Evolutionary conservation across 2,329 filamentous ascomycete species (phyloP).

Genomic region (Trichophaea hybrida): DNA sequence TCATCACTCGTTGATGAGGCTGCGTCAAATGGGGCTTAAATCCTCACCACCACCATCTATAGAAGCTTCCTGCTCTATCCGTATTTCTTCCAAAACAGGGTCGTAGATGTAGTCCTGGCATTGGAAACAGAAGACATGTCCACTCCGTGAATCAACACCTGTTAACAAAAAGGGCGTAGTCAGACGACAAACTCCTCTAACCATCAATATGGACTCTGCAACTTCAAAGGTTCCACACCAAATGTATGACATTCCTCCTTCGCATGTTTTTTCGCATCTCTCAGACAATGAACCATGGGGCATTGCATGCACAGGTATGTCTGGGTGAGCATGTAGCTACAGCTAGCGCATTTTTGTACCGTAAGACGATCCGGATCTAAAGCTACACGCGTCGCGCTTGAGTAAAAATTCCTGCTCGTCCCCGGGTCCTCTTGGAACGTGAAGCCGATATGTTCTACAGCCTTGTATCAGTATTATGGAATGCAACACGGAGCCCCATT

Average conservation of each 20-base stretch:
- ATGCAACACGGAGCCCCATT: neutral
- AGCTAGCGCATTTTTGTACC: constrained; percentile 18
- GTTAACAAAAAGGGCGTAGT: constrained; percentile 5
- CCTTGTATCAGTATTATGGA: neutral
- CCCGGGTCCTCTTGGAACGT: neutral
- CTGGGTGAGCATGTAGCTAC: constrained; percentile 19
- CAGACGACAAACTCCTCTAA: constrained; percentile 2
- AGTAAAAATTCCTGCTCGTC: constrained; percentile 7
- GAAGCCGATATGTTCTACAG: constrained; percentile 16
- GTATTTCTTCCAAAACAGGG: constrained; percentile 60
- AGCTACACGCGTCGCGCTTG: constrained; percentile 17
- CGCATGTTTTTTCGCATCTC: constrained; percentile 24
- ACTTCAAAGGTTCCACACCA: constrained; percentile 14
- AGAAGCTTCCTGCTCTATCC: constrained; percentile 38
- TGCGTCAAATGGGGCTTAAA: neutral
- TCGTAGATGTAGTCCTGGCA: constrained; percentile 76
- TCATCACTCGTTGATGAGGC: neutral
- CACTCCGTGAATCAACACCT: constrained; percentile 67
- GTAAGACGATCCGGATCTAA: constrained; percentile 14
- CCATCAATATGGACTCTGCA: neutral
- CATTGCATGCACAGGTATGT: constrained; percentile 26
- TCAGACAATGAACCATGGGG: constrained; percentile 21
- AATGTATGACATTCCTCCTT: constrained; percentile 22
- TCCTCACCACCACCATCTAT: constrained; percentile 55
- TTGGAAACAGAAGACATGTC: constrained; percentile 63